A percentile compares a stretch with the other conserved stretches of the same genome.
phyloP scores from a whole-genome alignment of 768 basidiomycete genomes.

The Leucogyrophana mollusca region DNA sequence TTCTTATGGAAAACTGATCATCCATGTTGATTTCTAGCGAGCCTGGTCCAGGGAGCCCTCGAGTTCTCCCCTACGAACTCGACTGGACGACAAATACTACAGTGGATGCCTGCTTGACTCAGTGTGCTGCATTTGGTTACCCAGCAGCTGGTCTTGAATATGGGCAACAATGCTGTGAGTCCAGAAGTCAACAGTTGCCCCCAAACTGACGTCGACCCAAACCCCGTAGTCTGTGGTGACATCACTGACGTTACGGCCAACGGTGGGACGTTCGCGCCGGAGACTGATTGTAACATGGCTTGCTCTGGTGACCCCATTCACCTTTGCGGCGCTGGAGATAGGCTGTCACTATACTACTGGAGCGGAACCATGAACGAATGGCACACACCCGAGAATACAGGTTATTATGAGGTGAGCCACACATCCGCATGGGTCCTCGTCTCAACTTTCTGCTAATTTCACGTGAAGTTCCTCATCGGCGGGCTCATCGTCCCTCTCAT shows the following conservation, averaged over 20 bases:
- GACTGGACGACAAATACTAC: constrained; percentile 62
- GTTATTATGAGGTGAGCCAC: constrained; percentile 62
- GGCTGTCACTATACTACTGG: constrained; percentile 56
- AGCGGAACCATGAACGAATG: constrained; percentile 55
- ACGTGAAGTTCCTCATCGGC: constrained; percentile 40
- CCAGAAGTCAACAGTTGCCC: not conserved
- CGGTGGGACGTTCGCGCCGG: constrained; percentile 29
- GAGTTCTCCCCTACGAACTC: constrained; percentile 61
- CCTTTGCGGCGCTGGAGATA: constrained; percentile 59
- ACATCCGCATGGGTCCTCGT: not conserved
- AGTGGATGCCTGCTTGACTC: constrained; percentile 60
- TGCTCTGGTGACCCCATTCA: constrained; percentile 74
- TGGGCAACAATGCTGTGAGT: constrained; percentile 73
- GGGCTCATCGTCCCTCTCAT: constrained; percentile 74
- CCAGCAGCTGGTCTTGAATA: constrained; percentile 70
- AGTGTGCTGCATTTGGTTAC: constrained; percentile 72
- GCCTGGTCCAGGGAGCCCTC: constrained; percentile 28
- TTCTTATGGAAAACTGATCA: not conserved
- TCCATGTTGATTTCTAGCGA: constrained; percentile 40
- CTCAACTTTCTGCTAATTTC: constrained; percentile 5
- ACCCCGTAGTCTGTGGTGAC: constrained; percentile 81
- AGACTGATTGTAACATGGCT: constrained; percentile 42
- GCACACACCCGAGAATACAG: constrained; percentile 64
- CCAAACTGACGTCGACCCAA: too few relatives aligned
- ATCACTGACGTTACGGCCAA: constrained; percentile 45